Evolutionary conservation across 1,284 basidiomycete species (phyloP).

Genomic region (Filobasidium uniguttulatum): DNA sequence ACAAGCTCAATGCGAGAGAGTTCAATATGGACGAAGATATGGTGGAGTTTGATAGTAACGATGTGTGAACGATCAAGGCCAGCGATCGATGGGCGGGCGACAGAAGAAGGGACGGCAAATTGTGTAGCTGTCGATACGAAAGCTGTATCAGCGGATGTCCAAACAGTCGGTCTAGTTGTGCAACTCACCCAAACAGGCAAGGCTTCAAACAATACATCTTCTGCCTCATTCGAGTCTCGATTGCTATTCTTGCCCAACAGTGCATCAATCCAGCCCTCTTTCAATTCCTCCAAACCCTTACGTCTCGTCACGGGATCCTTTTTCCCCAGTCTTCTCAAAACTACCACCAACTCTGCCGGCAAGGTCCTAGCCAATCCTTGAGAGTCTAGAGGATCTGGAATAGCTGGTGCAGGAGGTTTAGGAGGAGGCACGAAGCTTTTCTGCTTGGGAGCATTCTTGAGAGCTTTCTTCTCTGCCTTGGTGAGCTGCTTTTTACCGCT

Average conservation of each 20-base stretch:
- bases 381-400: conserved; percentile 81
- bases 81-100: conserved; percentile 67
- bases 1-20: conserved; percentile 39
- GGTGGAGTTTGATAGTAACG: conserved; percentile 48
- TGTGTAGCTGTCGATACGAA: conserved; percentile 52
- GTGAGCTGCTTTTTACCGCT: conserved; percentile 27
- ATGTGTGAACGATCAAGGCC: conserved; percentile 54
- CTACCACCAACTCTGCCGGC: conserved; percentile 69
- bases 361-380: conserved; percentile 63
- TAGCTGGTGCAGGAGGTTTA: conserved; percentile 71
- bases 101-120: conserved; percentile 64
- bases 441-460: conserved; percentile 48
- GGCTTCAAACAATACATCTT: conserved; percentile 31
- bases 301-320: conserved; percentile 79
- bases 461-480: conserved; percentile 33
- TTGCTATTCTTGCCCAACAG: conserved; percentile 35
- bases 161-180: neutral
- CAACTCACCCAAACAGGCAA: conserved; percentile 75
- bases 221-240: too few relatives aligned
- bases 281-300: conserved; percentile 75
- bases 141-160: neutral
- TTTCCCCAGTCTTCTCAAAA: conserved; percentile 70
- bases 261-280: conserved; percentile 48
- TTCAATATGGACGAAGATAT: conserved; percentile 48
- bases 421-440: conserved; percentile 72